Base-by-base conservation (phyloP, 179 eudicot species). In the Silene noctiflora region DNA sequence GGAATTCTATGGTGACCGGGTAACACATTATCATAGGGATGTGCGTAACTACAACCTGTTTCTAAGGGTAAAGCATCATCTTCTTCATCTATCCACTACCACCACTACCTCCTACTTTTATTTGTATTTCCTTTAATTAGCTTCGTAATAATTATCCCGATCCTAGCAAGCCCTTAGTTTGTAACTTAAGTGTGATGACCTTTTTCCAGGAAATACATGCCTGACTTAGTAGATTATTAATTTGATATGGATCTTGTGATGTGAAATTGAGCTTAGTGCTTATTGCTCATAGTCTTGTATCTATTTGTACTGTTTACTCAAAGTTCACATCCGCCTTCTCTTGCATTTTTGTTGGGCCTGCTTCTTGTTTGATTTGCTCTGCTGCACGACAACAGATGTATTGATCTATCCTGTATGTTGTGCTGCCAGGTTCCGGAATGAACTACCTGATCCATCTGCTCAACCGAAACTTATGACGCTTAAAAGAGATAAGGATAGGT, bases 381-480 rank as follows among this genome's bases (percentile, higher is more conserved):
- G 64, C 48, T 56, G 10, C 22, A 62, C 17, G 66, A 24, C 16
- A 75, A 24, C 61, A 48, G 29, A 11, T 29, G 19, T 27, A 22
- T 69, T 76, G 44, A 76, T 42, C 8, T 55, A 25, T 74, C 29
- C 39, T 75, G 46, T 71, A 21, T 81, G 74, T 76, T 69, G 68
- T 76, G 56, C 77, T 81, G 79, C 68, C 77, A 94, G 98, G 85
- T 94, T 94, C 75, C 90, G 96, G 66, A 92, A 94, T 85, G 97
- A 90, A 85, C 87, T 94, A 71, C 98, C 98, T 79, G 98, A 94
- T 83, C 92, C 93, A 62, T 84, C 91, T 48, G 91, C 94, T 51
- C 97, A 92, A 77, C 89, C 87, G 68, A 94, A 94, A 91, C 89
- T 94, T 72, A 78, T 92, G 89, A 72, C 88, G 61, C 62, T 88